Conservation (phyloP, 352 stramenopile genomes). For the Thraustochytrium sp. region DNA sequence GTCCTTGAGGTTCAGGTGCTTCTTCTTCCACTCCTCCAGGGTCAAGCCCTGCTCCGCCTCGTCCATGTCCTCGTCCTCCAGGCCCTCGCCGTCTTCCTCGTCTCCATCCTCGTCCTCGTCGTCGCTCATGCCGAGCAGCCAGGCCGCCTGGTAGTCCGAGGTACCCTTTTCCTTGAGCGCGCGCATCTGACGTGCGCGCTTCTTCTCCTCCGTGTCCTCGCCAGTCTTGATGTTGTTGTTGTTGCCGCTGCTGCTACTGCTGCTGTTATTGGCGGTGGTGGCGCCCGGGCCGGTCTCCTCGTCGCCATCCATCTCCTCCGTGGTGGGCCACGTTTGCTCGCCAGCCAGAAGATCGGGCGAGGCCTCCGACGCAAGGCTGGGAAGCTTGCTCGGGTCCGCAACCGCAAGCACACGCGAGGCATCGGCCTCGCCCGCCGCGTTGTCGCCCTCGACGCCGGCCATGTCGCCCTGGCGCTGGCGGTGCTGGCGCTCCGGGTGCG, state of each 20-base stretch:
- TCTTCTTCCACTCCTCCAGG: constrained; percentile 56
- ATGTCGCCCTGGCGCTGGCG: constrained; percentile 31
- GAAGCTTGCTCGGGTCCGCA: constrained; percentile 58
- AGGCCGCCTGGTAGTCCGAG: constrained; percentile 89
- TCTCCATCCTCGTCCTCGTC: constrained; percentile 57
- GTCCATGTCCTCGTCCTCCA: constrained; percentile 54
- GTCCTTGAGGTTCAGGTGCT: constrained; percentile 75
- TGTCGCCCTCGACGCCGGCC: background rate
- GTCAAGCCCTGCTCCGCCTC: constrained; percentile 62
- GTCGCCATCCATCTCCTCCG: constrained; percentile 60
- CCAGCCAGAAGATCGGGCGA: constrained; percentile 73
- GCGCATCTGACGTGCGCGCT: constrained; percentile 55
- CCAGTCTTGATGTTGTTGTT: no score
- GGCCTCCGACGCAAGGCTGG: constrained; percentile 66
- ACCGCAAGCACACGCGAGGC: constrained; percentile 53
- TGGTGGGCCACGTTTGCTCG: constrained; percentile 94
- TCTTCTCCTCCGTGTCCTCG: constrained; percentile 59
- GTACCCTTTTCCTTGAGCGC: constrained; percentile 59
- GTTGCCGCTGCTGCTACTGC: no score
- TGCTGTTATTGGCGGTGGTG: no score
- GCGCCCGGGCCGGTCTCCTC: background rate
- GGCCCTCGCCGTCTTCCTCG: no score
- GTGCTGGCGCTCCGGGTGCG: constrained; percentile 21
- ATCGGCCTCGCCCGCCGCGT: background rate
- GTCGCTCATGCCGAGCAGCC: constrained; percentile 69